Conservation (phyloP, 768 basidiomycete species). For the Suillus variegatus region DNA sequence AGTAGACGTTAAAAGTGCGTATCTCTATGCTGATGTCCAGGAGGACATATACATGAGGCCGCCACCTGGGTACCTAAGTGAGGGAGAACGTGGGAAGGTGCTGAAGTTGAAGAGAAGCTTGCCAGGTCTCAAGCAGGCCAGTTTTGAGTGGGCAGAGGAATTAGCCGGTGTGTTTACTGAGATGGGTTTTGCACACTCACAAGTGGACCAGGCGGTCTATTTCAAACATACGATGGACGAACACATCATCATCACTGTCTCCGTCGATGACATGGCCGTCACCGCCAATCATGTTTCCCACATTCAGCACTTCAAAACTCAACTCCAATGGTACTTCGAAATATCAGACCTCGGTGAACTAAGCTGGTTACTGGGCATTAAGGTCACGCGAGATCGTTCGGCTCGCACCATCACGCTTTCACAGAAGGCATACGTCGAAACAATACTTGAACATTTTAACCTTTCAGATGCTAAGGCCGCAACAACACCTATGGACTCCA, state of each 20-base stretch:
- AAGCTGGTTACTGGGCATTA: background rate
- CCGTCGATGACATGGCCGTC: constrained; percentile 9
- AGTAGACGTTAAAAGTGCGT: too few relatives aligned
- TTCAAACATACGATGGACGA: background rate
- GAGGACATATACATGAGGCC: background rate
- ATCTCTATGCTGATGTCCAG: background rate
- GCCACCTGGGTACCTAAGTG: background rate
- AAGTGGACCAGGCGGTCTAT: background rate
- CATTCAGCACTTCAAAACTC: constrained; percentile 2
- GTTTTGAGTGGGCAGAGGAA: background rate
- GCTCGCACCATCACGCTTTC: constrained; percentile 19
- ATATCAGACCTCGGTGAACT: constrained; percentile 30
- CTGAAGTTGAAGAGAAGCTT: background rate
- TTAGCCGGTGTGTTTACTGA: background rate
- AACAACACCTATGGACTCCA: background rate
- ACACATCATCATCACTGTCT: constrained; percentile 2
- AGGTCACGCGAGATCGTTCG: constrained; percentile 19
- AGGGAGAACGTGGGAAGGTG: background rate
- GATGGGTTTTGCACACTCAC: background rate
- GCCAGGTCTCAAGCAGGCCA: too few relatives aligned
- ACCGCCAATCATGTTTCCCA: background rate
- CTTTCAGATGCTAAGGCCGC: background rate
- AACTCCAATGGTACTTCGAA: constrained; percentile 29
- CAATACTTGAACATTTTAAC: background rate
- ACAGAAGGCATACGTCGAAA: constrained; percentile 30